Conservation (phyloP, 345 rosid species). For the Combretum micranthum region DNA sequence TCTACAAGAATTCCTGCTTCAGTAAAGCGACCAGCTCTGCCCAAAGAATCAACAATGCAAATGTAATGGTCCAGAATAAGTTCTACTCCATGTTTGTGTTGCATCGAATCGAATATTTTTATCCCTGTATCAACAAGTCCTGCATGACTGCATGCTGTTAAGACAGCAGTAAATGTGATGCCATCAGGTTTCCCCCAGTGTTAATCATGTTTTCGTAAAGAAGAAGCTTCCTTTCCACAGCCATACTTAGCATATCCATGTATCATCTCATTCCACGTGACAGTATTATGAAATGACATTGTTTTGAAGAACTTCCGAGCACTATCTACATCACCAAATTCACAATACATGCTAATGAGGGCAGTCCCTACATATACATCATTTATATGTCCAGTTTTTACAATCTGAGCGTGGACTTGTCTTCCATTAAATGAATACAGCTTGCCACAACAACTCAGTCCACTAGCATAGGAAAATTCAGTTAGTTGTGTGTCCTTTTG, state of each 20-base stretch:
- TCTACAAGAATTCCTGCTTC: conserved; percentile 53
- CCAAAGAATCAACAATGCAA: conserved; percentile 55
- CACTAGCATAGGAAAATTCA: conserved; percentile 58
- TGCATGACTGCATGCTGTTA: conserved; percentile 82
- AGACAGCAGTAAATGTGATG: conserved; percentile 58
- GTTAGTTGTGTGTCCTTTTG: conserved; percentile 38
- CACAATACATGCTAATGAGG: conserved; percentile 62
- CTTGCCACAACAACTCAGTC: conserved; percentile 47
- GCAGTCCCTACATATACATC: conserved; percentile 65
- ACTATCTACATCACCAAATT: conserved; percentile 51
- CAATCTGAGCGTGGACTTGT: conserved; percentile 49
- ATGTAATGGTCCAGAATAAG: conserved; percentile 61
- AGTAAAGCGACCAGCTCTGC: conserved; percentile 58
- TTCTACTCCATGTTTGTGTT: conserved; percentile 41
- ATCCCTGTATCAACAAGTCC: conserved; percentile 59
- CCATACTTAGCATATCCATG: conserved; percentile 87
- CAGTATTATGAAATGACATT: conserved; percentile 45
- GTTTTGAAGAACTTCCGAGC: conserved; percentile 43
- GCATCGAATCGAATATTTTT: conserved; percentile 58
- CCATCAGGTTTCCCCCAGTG: conserved; percentile 39
- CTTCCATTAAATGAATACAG: conserved; percentile 49
- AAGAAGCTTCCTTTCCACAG: conserved; percentile 44
- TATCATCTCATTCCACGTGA: conserved; percentile 83
- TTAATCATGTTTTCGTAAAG: conserved; percentile 49
- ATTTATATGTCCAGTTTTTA: conserved; percentile 42